Base-by-base conservation (phyloP, 208 protist species). In the Trypanosoma boissoni region DNA sequence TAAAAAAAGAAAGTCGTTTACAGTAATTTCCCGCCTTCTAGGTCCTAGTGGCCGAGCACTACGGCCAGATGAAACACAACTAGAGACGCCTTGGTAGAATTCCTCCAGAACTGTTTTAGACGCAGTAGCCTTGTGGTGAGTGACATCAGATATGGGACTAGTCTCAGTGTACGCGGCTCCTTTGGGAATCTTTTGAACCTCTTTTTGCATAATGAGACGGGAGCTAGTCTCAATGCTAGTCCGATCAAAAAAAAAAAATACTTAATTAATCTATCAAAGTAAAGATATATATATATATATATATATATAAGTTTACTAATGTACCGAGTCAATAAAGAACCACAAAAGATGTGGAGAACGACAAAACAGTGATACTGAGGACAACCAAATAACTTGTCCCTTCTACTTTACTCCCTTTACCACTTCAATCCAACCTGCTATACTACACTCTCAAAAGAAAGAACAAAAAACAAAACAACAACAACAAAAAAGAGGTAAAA, bases 91-190 rank as follows among this genome's bases (percentile, higher is more conserved):
- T n/a, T 84, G 83, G 50, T 93, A 95, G 58, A 88, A 78, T 51
- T 91, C 88, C 56, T 95, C 85, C 44, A 95, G 46, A 56, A 86
- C 92, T 1, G 89, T 83, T 50, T 91, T 90, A 49, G 78, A 88
- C n/a, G 86, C 86, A 2, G 82, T 76, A 0, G 84, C 89, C 74
- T 92, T 95, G 68, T 92, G 84, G 14, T 87, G 83, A 2, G 86
- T 88, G 31, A 79, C 79, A 58, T 90, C 80, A 5, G 82, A 88
- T 23, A 88, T 92, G 18, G 84, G 57, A 57, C 68, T 53, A 53
- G 65, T 42, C 61, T 80, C 55, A 37, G 72, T 74, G 52, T 78
- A 56, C 36, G 79, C 64, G 31, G 64, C 55, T 7, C 57, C 64
- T 27, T 71, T 71, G 14, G 41, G 41, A 10, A 63, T 32, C 56